Evolutionary conservation across 805 yeast species (phyloP).

Genomic region (Tetrapisispora arboricola): DNA sequence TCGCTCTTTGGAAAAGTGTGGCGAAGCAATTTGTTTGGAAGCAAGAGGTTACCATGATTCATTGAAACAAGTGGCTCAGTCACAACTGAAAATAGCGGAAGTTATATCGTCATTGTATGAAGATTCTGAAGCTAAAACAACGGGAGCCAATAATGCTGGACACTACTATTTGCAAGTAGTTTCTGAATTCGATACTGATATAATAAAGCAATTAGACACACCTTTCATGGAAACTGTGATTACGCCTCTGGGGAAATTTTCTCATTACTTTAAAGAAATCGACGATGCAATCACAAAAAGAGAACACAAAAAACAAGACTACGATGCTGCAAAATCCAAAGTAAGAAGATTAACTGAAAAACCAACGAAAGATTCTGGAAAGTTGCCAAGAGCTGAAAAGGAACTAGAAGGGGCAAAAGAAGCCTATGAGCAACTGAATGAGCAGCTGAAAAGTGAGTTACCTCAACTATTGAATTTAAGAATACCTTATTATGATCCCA

Average conservation of each 20-base stretch:
- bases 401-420: conserved; percentile 65
- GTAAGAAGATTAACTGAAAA: conserved; percentile 71
- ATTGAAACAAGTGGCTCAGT: conserved; percentile 70
- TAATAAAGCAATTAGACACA: conserved; percentile 72
- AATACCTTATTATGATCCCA: conserved; percentile 75
- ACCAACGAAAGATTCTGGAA: conserved; percentile 75
- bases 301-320: conserved; percentile 66
- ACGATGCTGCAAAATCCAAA: conserved; percentile 70
- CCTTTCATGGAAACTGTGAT: conserved; percentile 77
- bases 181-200: conserved; percentile 67
- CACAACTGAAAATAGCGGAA: conserved; percentile 78
- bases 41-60: conserved; percentile 74
- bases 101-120: conserved; percentile 69
- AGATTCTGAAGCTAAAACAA: conserved; percentile 45
- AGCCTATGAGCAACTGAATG: conserved; percentile 63
- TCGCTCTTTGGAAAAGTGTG: conserved; percentile 59
- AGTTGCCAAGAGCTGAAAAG: conserved; percentile 68
- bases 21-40: conserved; percentile 58
- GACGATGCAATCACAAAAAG: conserved; percentile 76
- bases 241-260: conserved; percentile 65
- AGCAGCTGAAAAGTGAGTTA: conserved; percentile 60
- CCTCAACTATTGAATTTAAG: conserved; percentile 70
- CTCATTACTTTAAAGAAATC: conserved; percentile 59
- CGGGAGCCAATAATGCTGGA: conserved; percentile 51
- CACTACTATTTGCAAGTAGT: conserved; percentile 61